These are phyloP conservation scores for Stachybotrys chlorohalonatus DNA, from an alignment of 2,329 filamentous ascomycete genomes.

Conservation along the genomic window DNA sequence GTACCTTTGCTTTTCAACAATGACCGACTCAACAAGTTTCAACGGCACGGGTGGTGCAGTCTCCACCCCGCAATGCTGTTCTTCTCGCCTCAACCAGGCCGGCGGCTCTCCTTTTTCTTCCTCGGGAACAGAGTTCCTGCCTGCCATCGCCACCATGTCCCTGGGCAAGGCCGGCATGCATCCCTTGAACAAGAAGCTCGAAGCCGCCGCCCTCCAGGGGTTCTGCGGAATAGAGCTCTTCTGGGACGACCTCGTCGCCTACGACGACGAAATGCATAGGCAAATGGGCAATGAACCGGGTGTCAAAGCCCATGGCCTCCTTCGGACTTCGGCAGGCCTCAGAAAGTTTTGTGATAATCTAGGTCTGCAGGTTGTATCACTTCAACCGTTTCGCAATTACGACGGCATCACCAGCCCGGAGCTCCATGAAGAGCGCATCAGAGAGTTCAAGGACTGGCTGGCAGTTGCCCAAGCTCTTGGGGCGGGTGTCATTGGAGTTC, in stretches of 20 bases:
- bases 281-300: neutral
- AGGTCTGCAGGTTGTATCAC: constrained; percentile 6
- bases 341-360: constrained; percentile 1
- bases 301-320: neutral
- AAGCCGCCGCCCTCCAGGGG: constrained; percentile 4
- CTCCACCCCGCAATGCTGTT: neutral
- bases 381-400: constrained; percentile 12
- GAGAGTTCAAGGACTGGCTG: constrained; percentile 7
- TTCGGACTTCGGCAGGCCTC: constrained; percentile 4
- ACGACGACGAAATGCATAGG: neutral
- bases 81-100: neutral
- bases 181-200: constrained; percentile 9
- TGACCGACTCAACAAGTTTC: too few relatives aligned
- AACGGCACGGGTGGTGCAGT: neutral
- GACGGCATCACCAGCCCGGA: constrained; percentile 6
- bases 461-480: constrained; percentile 4
- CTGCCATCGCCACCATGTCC: constrained; percentile 13
- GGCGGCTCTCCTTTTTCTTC: neutral
- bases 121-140: neutral
- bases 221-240: constrained; percentile 12
- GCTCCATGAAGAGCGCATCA: neutral
- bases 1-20: too few relatives aligned
- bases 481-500: constrained; percentile 10
- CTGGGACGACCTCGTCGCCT: constrained; percentile 10
- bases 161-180: constrained; percentile 7